Evolutionary conservation across 1,139 yeast genomes (phyloP), one percentile per base, ranked within the genome.

Genomic region (Suhomyces wounanorum): DNA sequence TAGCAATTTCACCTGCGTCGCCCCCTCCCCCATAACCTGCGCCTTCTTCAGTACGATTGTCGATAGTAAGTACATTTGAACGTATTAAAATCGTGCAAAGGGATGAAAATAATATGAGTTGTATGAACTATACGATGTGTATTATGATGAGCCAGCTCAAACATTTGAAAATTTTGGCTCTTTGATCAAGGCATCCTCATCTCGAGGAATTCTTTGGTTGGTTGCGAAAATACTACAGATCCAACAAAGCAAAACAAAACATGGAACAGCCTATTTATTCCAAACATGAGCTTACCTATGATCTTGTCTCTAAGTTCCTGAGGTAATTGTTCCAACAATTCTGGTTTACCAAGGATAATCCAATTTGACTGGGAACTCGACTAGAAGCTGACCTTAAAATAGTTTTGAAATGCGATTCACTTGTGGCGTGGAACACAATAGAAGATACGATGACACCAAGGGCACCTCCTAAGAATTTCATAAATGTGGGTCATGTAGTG

Each of bases 191-290:
- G 11, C 33, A 5, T 30, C 33, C 33, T 30, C 33, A 11, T 30
- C 33, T 11, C 33, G 14, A 9, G 67, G 67, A 13, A 61, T 52
- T 28, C 57, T 48, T 43, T 53, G 50, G 45, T 60, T 62, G 14
- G 67, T 60, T 21, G 61, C 52, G 44, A 60, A 58, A 3, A 58
- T 13, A 0, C 72, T 66, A 33, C 69, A 58, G 0, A 71, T 79
- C 43, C n/a, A n/a, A n/a, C n/a, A n/a, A 77, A 59, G 4, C 70
- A 62, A 40, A 73, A 65, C 57, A 73, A 78, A n/a, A n/a, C n/a
- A n/a, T n/a, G n/a, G 51, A 73, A 79, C 2, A 74, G 73, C 51
- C 72, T 70, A 40, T 64, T 63, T 38, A 79, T 59, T 2, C 77
- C 68, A 25, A 57, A 60, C 75, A 78, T 70, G 43, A 75, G 60